A percentile compares a stretch with the other conserved stretches of the same genome.
phyloP scores from a whole-genome alignment of 768 basidiomycete species.

The Amanita thiersii region DNA sequence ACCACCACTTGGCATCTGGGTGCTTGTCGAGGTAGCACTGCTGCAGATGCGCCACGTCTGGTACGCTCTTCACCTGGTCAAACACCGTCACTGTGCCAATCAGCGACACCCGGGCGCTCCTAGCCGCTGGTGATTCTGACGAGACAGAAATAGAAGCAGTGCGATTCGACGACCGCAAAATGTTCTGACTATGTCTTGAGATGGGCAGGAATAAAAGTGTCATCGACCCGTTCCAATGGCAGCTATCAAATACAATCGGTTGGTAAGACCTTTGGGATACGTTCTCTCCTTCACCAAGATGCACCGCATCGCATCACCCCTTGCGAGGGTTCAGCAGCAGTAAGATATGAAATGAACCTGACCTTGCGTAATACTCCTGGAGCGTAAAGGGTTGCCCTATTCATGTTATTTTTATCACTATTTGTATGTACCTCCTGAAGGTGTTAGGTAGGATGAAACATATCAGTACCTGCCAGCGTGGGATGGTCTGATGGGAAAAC shows the following conservation, averaged over 20 bases:
- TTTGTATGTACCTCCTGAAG: too few relatives aligned
- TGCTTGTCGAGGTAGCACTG: conserved; percentile 37
- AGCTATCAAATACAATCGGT: conserved; percentile 20
- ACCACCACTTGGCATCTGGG: conserved; percentile 44
- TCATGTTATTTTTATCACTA: neutral
- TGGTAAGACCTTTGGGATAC: neutral
- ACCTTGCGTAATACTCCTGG: conserved; percentile 46
- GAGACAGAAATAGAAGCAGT: conserved; percentile 37
- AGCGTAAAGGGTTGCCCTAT: conserved; percentile 40
- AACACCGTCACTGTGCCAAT: conserved; percentile 43
- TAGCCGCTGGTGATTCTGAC: conserved; percentile 30
- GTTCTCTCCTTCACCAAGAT: neutral
- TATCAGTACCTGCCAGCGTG: conserved; percentile 25
- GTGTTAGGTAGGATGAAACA: neutral
- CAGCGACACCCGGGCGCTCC: conserved; percentile 38
- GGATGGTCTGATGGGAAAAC: conserved; percentile 34
- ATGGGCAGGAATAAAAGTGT: conserved; percentile 44
- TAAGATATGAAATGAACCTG: neutral
- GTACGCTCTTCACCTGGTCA: conserved; percentile 19
- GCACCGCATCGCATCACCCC: neutral
- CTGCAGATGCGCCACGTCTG: conserved; percentile 24
- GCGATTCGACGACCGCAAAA: conserved; percentile 29
- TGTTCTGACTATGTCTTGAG: conserved; percentile 45
- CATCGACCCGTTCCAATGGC: conserved; percentile 44
- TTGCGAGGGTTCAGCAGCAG: neutral